These are phyloP conservation scores for Breynia disticha DNA, from an alignment of 441 rosid genomes.

Conservation along the genomic window DNA sequence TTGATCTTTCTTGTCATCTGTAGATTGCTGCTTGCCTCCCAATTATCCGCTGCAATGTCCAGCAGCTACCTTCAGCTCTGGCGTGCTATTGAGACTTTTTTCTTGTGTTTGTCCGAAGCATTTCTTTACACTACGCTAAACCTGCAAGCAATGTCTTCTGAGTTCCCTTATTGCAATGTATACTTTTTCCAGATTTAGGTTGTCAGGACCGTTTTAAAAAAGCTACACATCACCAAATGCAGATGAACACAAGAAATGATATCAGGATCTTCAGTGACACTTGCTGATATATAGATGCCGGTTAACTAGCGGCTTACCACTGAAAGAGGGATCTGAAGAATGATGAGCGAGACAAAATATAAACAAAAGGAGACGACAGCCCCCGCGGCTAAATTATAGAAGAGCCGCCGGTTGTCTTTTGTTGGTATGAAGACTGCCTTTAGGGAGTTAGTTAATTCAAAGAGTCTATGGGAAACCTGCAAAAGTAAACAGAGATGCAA, in stretches of 20 bases:
- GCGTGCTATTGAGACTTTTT: conserved; percentile 7
- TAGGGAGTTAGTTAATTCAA: conserved; percentile 65
- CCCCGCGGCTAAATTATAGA: conserved; percentile 55
- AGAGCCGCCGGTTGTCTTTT: conserved; percentile 54
- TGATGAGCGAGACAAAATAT: conserved; percentile 49
- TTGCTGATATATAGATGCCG: too few species aligned
- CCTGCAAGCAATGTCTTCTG: conserved; percentile 13
- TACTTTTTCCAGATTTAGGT: not conserved
- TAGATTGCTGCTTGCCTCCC: too few species aligned
- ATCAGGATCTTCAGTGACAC: too few species aligned
- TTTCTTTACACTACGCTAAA: conserved; percentile 6
- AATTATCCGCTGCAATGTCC: not conserved
- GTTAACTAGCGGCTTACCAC: conserved; percentile 26
- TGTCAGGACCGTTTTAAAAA: not conserved
- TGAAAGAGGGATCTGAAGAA: conserved; percentile 68
- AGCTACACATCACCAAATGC: too few species aligned
- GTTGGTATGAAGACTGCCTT: conserved; percentile 71
- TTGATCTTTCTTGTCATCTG: not conserved
- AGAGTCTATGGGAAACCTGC: conserved; percentile 76
- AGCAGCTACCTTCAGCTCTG: conserved; percentile 10
- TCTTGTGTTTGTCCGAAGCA: conserved; percentile 16
- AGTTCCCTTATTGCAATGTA: conserved; percentile 19
- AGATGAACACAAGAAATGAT: too few species aligned
- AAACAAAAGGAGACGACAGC: conserved; percentile 44
- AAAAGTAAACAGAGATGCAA: conserved; percentile 11